These are phyloP conservation scores for Tolypocladium ovalisporum DNA, from an alignment of 2,329 filamentous ascomycete species.

Conservation along the genomic window DNA sequence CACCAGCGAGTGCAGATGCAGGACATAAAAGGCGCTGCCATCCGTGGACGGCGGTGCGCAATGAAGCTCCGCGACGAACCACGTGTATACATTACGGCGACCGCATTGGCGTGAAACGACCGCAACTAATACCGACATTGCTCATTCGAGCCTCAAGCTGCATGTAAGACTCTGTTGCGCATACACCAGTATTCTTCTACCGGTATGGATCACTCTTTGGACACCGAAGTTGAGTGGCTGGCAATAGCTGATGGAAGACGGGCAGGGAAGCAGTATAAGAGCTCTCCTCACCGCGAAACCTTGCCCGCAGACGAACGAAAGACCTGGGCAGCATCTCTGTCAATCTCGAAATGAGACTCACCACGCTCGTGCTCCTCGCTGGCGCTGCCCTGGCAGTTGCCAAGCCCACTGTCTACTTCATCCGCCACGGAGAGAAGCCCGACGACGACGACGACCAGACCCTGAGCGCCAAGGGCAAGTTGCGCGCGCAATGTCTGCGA, in stretches of 20 bases:
- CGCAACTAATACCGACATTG: not conserved
- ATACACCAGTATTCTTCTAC: not conserved
- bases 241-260: not conserved
- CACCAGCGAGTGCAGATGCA: not conserved
- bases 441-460: slow-evolving; percentile 30
- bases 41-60: not conserved
- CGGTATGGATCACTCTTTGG: not conserved
- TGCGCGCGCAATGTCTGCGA: slow-evolving; percentile 49
- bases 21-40: not conserved
- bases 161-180: no score
- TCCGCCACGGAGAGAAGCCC: slow-evolving; percentile 55
- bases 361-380: slow-evolving; percentile 7
- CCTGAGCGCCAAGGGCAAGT: slow-evolving; percentile 36
- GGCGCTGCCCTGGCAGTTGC: slow-evolving; percentile 8
- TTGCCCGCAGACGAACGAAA: not conserved
- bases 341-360: slow-evolving; percentile 10
- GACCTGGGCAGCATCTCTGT: not conserved
- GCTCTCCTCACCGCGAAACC: not conserved
- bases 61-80: not conserved
- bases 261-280: not conserved
- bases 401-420: slow-evolving; percentile 46
- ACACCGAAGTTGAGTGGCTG: not conserved
- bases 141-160: not conserved
- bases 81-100: not conserved
- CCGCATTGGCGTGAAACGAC: not conserved